phyloP scores from a whole-genome alignment of 192 early-diverging fungal genomes.

The Phycomyces nitens region DNA sequence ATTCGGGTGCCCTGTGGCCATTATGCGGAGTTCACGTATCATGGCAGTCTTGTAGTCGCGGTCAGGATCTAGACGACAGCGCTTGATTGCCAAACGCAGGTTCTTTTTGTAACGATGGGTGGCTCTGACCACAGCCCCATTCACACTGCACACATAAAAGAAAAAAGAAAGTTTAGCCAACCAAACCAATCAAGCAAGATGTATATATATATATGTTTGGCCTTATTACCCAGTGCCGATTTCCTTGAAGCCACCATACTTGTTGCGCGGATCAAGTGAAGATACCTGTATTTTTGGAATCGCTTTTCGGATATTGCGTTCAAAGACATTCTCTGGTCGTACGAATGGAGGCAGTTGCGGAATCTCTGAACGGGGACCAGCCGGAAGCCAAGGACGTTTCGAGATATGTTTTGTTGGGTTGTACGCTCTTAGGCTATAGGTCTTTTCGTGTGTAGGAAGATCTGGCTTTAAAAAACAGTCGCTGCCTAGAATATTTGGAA shows the following conservation, averaged over 20 bases:
- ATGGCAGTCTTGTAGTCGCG: constrained; percentile 33
- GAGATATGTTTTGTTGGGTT: constrained; percentile 28
- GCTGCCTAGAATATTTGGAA: constrained; percentile 25
- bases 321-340: constrained; percentile 30
- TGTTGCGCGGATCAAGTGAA: constrained; percentile 20
- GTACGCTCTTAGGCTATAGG: constrained; percentile 15
- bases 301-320: constrained; percentile 22
- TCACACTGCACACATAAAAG: constrained; percentile 20
- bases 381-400: constrained; percentile 29
- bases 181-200: too few relatives aligned
- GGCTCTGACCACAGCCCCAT: constrained; percentile 35
- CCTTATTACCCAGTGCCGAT: constrained; percentile 22
- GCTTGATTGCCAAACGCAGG: constrained; percentile 31
- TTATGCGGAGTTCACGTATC: constrained; percentile 35
- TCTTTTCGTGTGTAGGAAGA: constrained; percentile 16
- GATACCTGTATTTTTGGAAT: constrained; percentile 25
- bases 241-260: constrained; percentile 21
- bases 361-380: constrained; percentile 21
- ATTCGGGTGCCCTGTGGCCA: constrained; percentile 31
- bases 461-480: constrained; percentile 33
- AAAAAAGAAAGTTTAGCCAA: too few relatives aligned
- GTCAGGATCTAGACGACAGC: constrained; percentile 33
- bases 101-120: constrained; percentile 24
- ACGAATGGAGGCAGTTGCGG: constrained; percentile 29
- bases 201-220: constrained; percentile 4